A percentile compares a stretch with the other conserved stretches of the same genome.
These are phyloP conservation scores for Aspergillus nanangensis DNA, from an alignment of 495 filamentous ascomycete genomes.

Conservation along the genomic window DNA sequence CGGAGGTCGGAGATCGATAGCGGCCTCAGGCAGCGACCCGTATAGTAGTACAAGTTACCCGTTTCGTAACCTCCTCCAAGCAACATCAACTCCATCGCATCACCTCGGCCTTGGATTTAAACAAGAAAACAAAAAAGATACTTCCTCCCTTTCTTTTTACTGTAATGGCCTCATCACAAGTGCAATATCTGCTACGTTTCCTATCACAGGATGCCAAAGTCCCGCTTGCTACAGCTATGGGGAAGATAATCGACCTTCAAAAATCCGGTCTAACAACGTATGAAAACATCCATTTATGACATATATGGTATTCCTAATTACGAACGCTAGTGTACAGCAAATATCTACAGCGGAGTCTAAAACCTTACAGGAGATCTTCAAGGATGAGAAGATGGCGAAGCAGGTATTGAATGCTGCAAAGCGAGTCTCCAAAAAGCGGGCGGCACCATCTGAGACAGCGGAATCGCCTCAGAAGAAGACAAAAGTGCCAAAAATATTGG, in stretches of 20 bases:
- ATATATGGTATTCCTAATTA: conserved; percentile 4
- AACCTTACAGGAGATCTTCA: conserved; percentile 54
- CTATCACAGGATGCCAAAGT: conserved; percentile 70
- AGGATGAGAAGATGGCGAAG: conserved; percentile 68
- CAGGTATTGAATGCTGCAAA: conserved; percentile 56
- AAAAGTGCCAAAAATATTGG: conserved; percentile 7
- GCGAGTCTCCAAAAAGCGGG: conserved; percentile 59
- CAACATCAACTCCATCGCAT: no score
- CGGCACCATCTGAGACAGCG: conserved; percentile 26
- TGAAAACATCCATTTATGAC: background rate
- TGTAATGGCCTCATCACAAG: conserved; percentile 34
- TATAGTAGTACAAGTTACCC: background rate
- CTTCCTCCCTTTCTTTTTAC: no score
- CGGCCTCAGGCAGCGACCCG: conserved; percentile 15
- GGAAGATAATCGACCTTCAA: conserved; percentile 63
- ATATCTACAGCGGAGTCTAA: conserved; percentile 57
- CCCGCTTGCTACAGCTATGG: conserved; percentile 65
- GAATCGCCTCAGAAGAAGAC: conserved; percentile 17
- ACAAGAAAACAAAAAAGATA: no score
- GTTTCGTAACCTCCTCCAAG: conserved; percentile 1
- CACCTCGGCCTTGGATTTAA: no score
- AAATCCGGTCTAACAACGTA: conserved; percentile 59
- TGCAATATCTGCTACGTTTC: conserved; percentile 72
- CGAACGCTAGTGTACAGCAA: conserved; percentile 44
- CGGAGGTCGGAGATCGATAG: conserved; percentile 11